phyloP scores from a whole-genome alignment of 805 yeast genomes.

The Candida lessepsii region DNA sequence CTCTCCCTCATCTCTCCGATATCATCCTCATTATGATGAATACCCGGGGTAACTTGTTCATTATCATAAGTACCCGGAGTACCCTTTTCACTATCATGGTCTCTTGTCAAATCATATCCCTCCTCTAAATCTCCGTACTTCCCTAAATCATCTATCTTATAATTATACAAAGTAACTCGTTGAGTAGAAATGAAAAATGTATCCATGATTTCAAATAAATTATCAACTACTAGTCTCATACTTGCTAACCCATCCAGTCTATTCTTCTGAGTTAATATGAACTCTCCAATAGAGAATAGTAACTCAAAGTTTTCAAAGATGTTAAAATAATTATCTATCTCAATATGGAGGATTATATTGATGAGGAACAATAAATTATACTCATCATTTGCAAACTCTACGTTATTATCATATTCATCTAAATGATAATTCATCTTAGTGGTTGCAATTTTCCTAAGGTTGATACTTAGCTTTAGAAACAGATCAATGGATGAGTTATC shows the following conservation, averaged over 20 bases:
- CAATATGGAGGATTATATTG: constrained; percentile 36
- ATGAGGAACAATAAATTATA: constrained; percentile 36
- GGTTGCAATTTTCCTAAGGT: constrained; percentile 35
- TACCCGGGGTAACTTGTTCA: no score
- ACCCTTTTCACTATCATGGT: no score
- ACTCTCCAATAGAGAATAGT: constrained; percentile 41
- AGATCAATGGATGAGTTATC: constrained; percentile 21
- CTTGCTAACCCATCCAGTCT: not conserved
- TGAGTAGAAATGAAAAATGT: constrained; percentile 47
- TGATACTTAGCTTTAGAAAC: constrained; percentile 29
- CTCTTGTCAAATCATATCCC: constrained; percentile 29
- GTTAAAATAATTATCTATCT: constrained; percentile 37
- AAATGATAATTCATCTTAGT: constrained; percentile 37
- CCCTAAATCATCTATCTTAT: constrained; percentile 38
- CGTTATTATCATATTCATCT: constrained; percentile 38
- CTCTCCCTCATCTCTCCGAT: constrained; percentile 8
- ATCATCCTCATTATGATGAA: not conserved
- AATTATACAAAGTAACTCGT: constrained; percentile 46
- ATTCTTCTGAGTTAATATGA: constrained; percentile 18
- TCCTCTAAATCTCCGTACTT: constrained; percentile 45
- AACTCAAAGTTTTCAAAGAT: constrained; percentile 44
- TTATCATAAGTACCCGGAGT: no score
- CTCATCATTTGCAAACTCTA: constrained; percentile 18
- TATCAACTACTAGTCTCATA: constrained; percentile 2
- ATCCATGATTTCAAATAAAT: constrained; percentile 17